Base-by-base conservation (phyloP, 1,139 yeast species). In the Citeromyces hawaiiensis region DNA sequence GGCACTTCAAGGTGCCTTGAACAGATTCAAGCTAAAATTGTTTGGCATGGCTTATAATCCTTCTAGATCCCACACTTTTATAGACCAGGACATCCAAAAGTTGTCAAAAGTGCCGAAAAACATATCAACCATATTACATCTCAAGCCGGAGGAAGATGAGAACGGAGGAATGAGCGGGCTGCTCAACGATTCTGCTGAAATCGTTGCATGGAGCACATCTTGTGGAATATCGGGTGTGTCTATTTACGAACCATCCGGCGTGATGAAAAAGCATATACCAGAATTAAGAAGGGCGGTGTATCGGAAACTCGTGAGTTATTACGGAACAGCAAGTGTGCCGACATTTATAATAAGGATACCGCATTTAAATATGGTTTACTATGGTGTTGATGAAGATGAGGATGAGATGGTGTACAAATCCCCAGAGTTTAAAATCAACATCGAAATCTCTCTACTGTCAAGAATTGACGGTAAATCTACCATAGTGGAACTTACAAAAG, bases 121-220 rank as follows among this genome's bases (percentile, higher is more conserved):
- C 41, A 51, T 91, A 18, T 81, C 94, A 9, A 76, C 83, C 27
- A 76, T 91, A 14, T 60, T 91, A 44, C 78, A 74, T 47, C 68
- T 79, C 53, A 75, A 76, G 50, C 73, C 80, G 36, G 87, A 76
- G 40, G 83, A 79, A 44, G 91, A 80, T 48, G 93, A 83, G 53
- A 87, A 83, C 44, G 96, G 94, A 19, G 96, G 96, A 2, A 59
- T 82, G 36, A 88, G 82, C 44, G 95, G 94, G 0, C 65, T 93
- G 37, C 65, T 88, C 51, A 76, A 72, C 48, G 85, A 85, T 50
- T 70, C 81, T 16, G 72, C 91, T 41, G 95, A 87, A 53, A 52
- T 88, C 37, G 69, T 78, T 0, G 80, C 94, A 3, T 91, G 99
- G 99, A 70, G 87, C 36, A 59, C 86, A 17, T 83, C 94, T 36